phyloP scores from a whole-genome alignment of 257 asterid genomes.

The Linaria vulgaris region DNA sequence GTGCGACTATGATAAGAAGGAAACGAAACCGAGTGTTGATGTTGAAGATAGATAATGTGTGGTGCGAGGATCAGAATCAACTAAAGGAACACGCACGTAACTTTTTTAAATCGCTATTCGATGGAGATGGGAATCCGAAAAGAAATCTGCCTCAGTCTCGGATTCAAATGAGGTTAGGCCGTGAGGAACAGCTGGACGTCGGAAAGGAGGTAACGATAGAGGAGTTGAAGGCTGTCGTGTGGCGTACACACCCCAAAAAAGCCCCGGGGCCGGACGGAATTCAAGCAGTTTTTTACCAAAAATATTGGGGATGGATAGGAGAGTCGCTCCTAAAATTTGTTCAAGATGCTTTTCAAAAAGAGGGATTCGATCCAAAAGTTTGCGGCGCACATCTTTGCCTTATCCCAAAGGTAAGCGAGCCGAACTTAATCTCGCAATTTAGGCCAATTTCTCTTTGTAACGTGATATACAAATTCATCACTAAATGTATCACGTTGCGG shows the following conservation, averaged over 20 bases:
- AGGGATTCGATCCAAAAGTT: background rate
- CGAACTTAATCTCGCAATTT: background rate
- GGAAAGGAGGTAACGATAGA: background rate
- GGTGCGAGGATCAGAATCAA: background rate
- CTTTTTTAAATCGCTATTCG: background rate
- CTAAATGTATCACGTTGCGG: background rate
- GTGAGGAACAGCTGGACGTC: background rate
- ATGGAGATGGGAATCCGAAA: background rate
- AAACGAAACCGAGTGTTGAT: background rate
- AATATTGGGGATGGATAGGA: background rate
- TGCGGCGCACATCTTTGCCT: background rate
- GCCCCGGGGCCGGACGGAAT: conserved; percentile 11
- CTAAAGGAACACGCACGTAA: background rate
- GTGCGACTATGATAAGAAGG: background rate
- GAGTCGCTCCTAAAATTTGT: background rate
- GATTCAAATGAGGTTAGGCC: background rate
- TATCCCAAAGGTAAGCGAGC: no score
- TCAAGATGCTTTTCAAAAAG: background rate
- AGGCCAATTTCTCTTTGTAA: background rate
- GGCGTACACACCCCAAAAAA: background rate
- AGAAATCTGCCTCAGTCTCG: background rate
- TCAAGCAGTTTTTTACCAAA: background rate
- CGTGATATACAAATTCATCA: background rate
- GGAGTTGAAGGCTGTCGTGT: background rate
- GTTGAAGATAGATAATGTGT: background rate